Evolutionary conservation across 2,329 filamentous ascomycete species (phyloP), one percentile per base, ranked within the genome.

Genomic region (Huntiella decipiens): DNA sequence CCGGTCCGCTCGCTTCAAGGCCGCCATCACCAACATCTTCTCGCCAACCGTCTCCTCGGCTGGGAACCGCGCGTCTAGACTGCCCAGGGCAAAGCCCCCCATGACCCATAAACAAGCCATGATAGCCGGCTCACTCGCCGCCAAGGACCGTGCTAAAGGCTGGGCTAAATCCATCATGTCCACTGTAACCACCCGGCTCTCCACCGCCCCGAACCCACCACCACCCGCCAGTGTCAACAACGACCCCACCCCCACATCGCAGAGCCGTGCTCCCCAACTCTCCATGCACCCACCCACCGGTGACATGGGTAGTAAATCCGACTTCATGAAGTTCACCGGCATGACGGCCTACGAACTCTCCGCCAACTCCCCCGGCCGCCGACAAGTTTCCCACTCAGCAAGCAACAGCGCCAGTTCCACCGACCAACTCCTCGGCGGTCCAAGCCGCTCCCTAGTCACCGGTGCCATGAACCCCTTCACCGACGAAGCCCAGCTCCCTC

Each of bases 31-130:
- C 22, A 45, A 45, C 33, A 43, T 45, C 22, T 44, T 49, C 43
- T 45, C n/a, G 15, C 38, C 43, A 16, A 36, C 38, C n/a, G 37
- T 13, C 12, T 17, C 15, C 16, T 36, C 17, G 8, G 67, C 41
- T 67, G 68, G 5, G 70, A 67, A 52, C 71, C 71, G 6, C 71
- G 73, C 52, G 71, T 69, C 50, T 59, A 64, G 49, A 59, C 63
- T 41, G 28, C 13, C 32, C 10, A 44, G 17, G 46, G 56, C 47
- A 19, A 42, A 34, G 8, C 43, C 47, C 3, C 47, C 43, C 10
- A 41, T 49, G 38, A 42, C 47, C n/a, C 47, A 44, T n/a, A 44
- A 45, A 11, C 47, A 45, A 17, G 49, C 56, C 15, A 56, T 56
- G 46, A 45, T 59, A 19, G 56, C 55, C 10, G 57, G 56, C n/a